Percentiles rank a stretch among this genome's conserved stretches.
Conservation (phyloP, 1,139 yeast genomes). For the Lizanozyma gosingica region DNA sequence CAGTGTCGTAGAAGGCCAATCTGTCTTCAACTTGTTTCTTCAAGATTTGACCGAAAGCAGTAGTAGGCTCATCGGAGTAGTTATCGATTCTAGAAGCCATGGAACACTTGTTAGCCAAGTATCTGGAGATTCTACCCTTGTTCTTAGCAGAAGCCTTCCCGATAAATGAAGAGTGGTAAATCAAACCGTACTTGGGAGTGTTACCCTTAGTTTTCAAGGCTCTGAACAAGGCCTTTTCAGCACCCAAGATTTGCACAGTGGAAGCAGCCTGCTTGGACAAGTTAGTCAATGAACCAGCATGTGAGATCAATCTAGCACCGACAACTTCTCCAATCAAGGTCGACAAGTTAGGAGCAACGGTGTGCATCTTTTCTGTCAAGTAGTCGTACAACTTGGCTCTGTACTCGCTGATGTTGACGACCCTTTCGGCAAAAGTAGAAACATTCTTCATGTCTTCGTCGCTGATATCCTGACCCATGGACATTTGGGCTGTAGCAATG, state of each 20-base stretch:
- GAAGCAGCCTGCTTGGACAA: conserved; percentile 98
- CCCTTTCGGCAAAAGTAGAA: conserved; percentile 86
- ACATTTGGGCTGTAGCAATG: conserved; percentile 85
- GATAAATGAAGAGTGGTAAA: conserved; percentile 93
- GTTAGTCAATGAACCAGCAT: conserved; percentile 95
- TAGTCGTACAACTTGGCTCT: conserved; percentile 82
- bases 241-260: conserved; percentile 96
- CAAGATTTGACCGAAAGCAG: conserved; percentile 81
- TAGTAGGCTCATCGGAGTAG: conserved; percentile 79
- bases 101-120: conserved; percentile 96
- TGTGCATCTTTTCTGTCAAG: conserved; percentile 91
- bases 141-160: conserved; percentile 96
- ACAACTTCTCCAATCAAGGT: conserved; percentile 97
- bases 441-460: conserved; percentile 91
- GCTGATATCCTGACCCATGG: conserved; percentile 98
- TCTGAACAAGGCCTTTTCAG: conserved; percentile 97
- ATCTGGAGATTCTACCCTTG: conserved; percentile 98
- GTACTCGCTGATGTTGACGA: conserved; percentile 87
- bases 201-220: conserved; percentile 97
- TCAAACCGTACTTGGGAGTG: conserved; percentile 96
- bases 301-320: conserved; percentile 97
- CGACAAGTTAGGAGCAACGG: conserved; percentile 95
- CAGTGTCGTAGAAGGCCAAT: conserved; percentile 90
- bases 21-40: conserved; percentile 98
- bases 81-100: conserved; percentile 98